Conservation (phyloP, 108 stramenopile genomes). For the Craspedostauros australis region DNA sequence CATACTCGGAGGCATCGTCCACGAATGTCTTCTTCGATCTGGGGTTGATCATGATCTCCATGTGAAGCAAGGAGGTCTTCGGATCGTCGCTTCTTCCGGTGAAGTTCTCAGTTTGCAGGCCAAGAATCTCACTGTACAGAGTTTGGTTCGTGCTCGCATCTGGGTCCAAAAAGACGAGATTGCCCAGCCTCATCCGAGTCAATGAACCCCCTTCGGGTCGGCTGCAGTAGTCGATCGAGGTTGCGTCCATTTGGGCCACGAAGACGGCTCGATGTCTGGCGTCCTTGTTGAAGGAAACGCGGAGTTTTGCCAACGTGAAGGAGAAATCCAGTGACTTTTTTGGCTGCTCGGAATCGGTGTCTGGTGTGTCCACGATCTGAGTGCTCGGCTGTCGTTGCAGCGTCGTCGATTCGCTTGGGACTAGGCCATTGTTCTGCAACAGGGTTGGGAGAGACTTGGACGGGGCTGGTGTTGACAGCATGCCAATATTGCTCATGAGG, state of each 20-base stretch:
- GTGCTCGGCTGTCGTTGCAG: too few species aligned
- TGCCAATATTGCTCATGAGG: too few species aligned
- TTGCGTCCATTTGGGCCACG: conserved; percentile 63
- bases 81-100: conserved; percentile 2
- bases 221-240: conserved; percentile 27
- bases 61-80: conserved; percentile 36
- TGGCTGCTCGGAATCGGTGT: not conserved
- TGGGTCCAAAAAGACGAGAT: conserved; percentile 48
- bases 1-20: conserved; percentile 7
- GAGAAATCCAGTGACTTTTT: conserved; percentile 21
- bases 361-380: too few species aligned
- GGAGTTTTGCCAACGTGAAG: conserved; percentile 51
- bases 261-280: conserved; percentile 49
- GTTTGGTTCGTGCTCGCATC: conserved; percentile 24
- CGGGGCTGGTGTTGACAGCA: too few species aligned
- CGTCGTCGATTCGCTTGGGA: too few species aligned
- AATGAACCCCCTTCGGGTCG: conserved; percentile 39
- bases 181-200: conserved; percentile 46
- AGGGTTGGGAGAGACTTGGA: too few species aligned
- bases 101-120: conserved; percentile 33
- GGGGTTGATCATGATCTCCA: conserved; percentile 34
- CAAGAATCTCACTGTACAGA: conserved; percentile 64
- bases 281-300: conserved; percentile 69
- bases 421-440: too few species aligned
- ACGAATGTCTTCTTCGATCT: conserved; percentile 3